Evolutionary conservation across 345 rosid species (phyloP).

Genomic region (Eucalyptus marginata): DNA sequence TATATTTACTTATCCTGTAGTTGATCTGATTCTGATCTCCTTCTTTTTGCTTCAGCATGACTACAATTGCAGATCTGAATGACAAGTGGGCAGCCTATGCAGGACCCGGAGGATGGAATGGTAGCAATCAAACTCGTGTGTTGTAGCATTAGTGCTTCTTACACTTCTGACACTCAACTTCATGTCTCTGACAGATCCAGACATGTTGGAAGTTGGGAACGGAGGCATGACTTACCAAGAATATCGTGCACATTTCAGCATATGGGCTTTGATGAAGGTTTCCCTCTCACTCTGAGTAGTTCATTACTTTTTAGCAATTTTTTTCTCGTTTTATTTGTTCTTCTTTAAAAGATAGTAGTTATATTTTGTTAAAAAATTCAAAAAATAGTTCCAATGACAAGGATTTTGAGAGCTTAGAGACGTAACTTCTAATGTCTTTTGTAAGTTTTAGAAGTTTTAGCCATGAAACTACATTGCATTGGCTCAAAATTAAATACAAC

Average conservation of each 20-base stretch:
- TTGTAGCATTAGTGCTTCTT: not conserved
- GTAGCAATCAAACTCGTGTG: slow-evolving; percentile 16
- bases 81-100: slow-evolving; percentile 96
- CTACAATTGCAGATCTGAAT: slow-evolving; percentile 82
- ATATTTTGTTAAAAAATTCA: not conserved
- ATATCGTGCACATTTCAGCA: slow-evolving; percentile 89
- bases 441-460: not conserved
- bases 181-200: slow-evolving; percentile 52
- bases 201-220: slow-evolving; percentile 98
- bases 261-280: slow-evolving; percentile 98
- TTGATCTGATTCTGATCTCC: not conserved
- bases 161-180: not conserved
- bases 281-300: not conserved
- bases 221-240: slow-evolving; percentile 91
- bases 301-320: not conserved
- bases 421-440: not conserved
- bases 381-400: not conserved
- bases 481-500: not conserved
- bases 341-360: not conserved
- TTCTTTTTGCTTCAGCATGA: slow-evolving; percentile 50
- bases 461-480: not conserved
- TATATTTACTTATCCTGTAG: not conserved
- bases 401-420: not conserved
- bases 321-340: not conserved
- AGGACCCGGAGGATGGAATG: slow-evolving; percentile 99